Conservation (phyloP, 2,329 filamentous ascomycete species). For the Fusarium paranaense region DNA sequence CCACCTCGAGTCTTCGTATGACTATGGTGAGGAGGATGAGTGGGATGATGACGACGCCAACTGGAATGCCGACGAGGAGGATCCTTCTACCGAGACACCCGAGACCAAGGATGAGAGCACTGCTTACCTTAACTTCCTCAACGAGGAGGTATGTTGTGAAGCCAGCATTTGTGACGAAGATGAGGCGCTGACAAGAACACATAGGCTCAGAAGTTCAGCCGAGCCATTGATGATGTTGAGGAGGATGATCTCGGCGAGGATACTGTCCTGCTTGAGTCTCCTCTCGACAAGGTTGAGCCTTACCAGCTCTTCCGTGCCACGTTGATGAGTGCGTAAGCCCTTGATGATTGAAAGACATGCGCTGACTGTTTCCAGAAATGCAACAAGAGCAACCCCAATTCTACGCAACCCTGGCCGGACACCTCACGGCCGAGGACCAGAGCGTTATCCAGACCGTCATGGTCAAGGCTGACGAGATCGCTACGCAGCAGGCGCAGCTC, state of each 20-base stretch:
- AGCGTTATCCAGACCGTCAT: conserved; percentile 83
- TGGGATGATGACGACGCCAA: conserved; percentile 85
- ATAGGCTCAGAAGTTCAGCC: conserved; percentile 85
- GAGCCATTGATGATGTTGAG: conserved; percentile 75
- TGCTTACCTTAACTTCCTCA: conserved; percentile 95
- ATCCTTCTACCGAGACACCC: conserved; percentile 70
- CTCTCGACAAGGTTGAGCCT: conserved; percentile 93
- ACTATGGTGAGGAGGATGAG: conserved; percentile 80
- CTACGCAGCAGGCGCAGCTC: conserved; percentile 46
- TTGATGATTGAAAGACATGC: background rate
- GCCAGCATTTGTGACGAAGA: background rate
- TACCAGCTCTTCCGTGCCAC: conserved; percentile 89
- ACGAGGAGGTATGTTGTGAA: conserved; percentile 76
- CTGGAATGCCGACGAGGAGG: conserved; percentile 81
- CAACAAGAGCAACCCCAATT: conserved; percentile 92
- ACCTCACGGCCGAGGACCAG: conserved; percentile 84
- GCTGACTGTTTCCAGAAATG: conserved; percentile 69
- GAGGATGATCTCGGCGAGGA: conserved; percentile 94
- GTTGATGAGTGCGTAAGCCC: conserved; percentile 76
- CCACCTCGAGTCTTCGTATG: conserved; percentile 72
- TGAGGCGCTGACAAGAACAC: conserved; percentile 37
- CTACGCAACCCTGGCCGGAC: conserved; percentile 83
- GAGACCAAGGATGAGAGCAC: conserved; percentile 91
- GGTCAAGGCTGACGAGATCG: conserved; percentile 66
- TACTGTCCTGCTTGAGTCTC: conserved; percentile 90